A percentile compares a stretch with the other conserved stretches of the same genome.
phyloP scores from a whole-genome alignment of 345 rosid genomes.

The Populus deltoides region DNA sequence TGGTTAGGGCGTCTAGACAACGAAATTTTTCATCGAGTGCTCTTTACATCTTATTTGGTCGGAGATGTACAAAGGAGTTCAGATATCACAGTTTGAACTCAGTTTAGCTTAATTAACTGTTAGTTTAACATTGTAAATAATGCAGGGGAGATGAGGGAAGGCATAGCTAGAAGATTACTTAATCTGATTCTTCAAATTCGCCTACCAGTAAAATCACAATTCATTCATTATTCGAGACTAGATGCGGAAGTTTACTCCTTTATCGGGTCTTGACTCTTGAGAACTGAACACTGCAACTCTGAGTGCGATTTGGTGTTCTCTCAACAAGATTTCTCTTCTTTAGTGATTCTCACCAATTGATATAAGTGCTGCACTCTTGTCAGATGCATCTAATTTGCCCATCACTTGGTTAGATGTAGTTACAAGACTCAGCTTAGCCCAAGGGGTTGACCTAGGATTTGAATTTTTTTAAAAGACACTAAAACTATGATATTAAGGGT shows the following conservation, averaged over 20 bases:
- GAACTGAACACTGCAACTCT: neutral
- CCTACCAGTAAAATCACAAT: too few relatives aligned
- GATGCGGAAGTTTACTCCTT: neutral
- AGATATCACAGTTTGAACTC: neutral
- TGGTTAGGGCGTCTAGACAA: neutral
- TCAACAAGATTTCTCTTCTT: neutral
- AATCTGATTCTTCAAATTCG: neutral
- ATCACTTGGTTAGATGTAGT: neutral
- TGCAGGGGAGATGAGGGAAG: neutral
- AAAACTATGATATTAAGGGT: too few relatives aligned
- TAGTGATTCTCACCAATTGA: neutral
- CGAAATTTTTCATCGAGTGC: neutral
- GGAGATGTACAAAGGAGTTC: neutral
- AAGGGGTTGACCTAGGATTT: too few relatives aligned
- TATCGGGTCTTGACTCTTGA: neutral
- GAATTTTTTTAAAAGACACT: too few relatives aligned
- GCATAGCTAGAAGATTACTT: neutral
- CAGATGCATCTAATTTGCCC: neutral
- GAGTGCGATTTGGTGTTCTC: neutral
- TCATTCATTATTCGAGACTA: neutral
- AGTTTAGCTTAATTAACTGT: neutral
- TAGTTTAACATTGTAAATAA: neutral
- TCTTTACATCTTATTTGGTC: neutral
- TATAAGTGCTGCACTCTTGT: neutral
- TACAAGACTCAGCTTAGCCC: too few relatives aligned